Base-by-base conservation (phyloP, 176 grass and related monocot genomes). In the Avena eriantha region DNA sequence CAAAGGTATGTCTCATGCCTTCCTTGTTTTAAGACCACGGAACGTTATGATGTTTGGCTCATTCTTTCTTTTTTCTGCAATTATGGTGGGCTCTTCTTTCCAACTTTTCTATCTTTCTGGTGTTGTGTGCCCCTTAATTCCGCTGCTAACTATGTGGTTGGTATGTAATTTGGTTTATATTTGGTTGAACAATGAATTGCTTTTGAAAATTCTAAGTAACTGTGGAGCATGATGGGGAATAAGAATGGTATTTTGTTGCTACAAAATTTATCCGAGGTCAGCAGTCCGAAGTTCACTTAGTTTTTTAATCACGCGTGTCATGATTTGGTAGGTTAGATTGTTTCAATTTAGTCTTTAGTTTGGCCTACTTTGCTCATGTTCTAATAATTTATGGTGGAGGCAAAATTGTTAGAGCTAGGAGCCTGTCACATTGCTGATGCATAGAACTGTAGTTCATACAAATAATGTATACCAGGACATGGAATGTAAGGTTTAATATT, bases 1-100 rank as follows among this genome's bases (percentile, higher is more conserved):
- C 89, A 23, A 88, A 93, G 89, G 97, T 93, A 64, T 12, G 55
- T 83, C 13, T 78, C 57, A 47, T 72, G 19, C 49, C 49, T 69
- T 59, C 46, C 15, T 41, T 88, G 6, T 61, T 84, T 21, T 10
- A 19, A 68, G 68, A 76, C 76, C 4, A 49, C 15, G 3, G 50
- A 82, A 59, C 41, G 35, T 55, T 77, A 5, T 41, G 18, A 2
- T 56, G 4, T 56, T 56, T 56, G 54, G 54, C 54, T 21, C 51
- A 17, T 21, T 56, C 1, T 21, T 56, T 8, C 19, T 8, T 16
- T 13, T 51, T 54, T 17, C 15, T 54, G 4, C 51, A 78, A 47
- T 78, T 59, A 31, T 78, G 31, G 33, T 66, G 74, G 16, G 36
- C 23, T 26, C 13, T 51, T 39, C 18, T 53, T 18, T 77, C 64